Base-by-base conservation (phyloP, 2,329 filamentous ascomycete genomes). In the Hypocrella siamensis region DNA sequence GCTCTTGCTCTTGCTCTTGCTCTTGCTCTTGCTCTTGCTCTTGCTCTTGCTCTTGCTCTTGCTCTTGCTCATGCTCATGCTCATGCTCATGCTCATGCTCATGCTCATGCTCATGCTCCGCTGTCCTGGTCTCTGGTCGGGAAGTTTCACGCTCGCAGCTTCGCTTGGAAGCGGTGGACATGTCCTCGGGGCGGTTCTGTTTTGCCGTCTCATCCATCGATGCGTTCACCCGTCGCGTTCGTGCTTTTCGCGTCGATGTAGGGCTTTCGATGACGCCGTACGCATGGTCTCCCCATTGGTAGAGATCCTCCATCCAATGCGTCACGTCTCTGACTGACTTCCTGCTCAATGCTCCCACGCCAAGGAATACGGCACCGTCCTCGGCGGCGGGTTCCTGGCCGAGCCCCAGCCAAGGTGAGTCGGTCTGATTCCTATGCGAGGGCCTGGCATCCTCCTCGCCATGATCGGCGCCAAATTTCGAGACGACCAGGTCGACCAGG, bases 231-330 rank as follows among this genome's bases (percentile, higher is more conserved):
- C 56, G 54, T 33, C 45, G 53, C 17, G 41, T 49, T 46, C 51
- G 67, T 40, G 57, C 53, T 30, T 65, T 63, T 19, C 79, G 68
- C 36, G 67, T 65, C 2, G 80, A 77, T 2, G 68, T 70, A 11
- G 84, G 80, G 41, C 83, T 85, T 22, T 92, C 79, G 32, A 71
- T 70, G 6, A 94, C 70, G 4, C 86, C 88, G 49, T 93, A 96
- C 3, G 88, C 76, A 45, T 80, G 68, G 32, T 82, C 75, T 3
- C 86, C 88, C 63, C 84, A 83, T 19, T 66, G 75, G 52, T 90
- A 93, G 3, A 94, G 65, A 46, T 82, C 79, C 51, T 92, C 81
- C 65, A 90, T 78, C 88, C 88, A 96, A 34, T 79, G 70, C 1
- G 79, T 78, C 17, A 94, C 50, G 43, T 79, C 74, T 30, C 75